Percentiles rank a stretch among this genome's conserved stretches.
These are phyloP conservation scores for Phytophthora cactorum DNA, from an alignment of 352 stramenopile genomes.

Conservation along the genomic window DNA sequence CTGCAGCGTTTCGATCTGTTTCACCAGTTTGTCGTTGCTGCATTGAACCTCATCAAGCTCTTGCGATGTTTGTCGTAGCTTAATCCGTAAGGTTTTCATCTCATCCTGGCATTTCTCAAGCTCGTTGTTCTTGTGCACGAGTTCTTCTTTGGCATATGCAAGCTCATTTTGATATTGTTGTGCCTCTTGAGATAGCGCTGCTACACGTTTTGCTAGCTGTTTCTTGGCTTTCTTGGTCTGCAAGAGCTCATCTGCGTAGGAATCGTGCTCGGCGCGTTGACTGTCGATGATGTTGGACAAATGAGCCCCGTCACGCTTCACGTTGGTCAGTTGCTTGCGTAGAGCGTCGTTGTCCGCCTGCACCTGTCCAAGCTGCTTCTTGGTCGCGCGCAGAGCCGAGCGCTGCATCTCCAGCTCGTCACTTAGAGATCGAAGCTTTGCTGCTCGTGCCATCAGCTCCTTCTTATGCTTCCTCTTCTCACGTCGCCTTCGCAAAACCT, in stretches of 20 bases:
- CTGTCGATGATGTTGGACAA: conserved; percentile 51
- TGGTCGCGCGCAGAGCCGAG: conserved; percentile 31
- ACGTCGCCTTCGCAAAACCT: conserved; percentile 15
- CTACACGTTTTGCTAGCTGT: conserved; percentile 18
- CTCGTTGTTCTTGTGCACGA: conserved; percentile 42
- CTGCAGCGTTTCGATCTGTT: conserved; percentile 20
- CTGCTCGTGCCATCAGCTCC: conserved; percentile 32
- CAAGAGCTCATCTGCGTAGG: conserved; percentile 30
- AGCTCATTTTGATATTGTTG: conserved; percentile 42
- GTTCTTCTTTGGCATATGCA: conserved; percentile 35
- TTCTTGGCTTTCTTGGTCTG: conserved; percentile 34
- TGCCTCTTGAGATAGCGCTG: conserved; percentile 13
- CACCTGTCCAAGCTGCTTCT: conserved; percentile 44
- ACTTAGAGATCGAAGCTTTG: conserved; percentile 29
- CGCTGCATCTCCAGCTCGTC: conserved; percentile 52
- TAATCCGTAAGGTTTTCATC: conserved; percentile 19
- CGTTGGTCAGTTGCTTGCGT: conserved; percentile 41
- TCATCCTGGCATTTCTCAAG: conserved; percentile 37
- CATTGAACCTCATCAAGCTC: conserved; percentile 11
- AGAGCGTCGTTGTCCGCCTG: conserved; percentile 46
- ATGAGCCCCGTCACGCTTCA: conserved; percentile 49
- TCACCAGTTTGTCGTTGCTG: conserved; percentile 24
- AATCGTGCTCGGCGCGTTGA: conserved; percentile 38
- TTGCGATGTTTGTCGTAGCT: conserved; percentile 30
- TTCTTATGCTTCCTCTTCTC: conserved; percentile 40